Evolutionary conservation across 2,329 filamentous ascomycete species (phyloP), one percentile per base, ranked within the genome.

Genomic region (Emmonsia crescens): DNA sequence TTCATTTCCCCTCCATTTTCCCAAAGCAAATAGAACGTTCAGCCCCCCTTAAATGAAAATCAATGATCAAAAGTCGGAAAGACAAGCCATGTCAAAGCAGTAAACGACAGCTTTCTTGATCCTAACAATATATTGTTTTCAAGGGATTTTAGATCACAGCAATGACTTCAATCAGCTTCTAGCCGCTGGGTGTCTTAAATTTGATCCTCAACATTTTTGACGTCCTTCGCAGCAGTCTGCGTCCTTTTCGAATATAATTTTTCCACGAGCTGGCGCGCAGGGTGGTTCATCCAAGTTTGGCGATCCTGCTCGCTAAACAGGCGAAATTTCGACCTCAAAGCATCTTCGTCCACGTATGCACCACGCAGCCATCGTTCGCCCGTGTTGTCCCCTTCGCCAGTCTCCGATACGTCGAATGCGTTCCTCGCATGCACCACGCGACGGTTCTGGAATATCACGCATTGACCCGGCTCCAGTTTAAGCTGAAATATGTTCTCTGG

Each of bases 391-490:
- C 16, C 42, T 5, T 48, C 33, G 12, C 21, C 3, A 9, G 24
- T 24, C 1, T 5, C 16, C 4, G 62, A 63, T 24, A 72, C 70
- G 62, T 93, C 85, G 74, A 97, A 97, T 36, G 85, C 83, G 19
- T 80, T 82, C 3, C 94, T 80, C 0, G 91, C 93, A 77, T 97
- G 94, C 70, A 96, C 74, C n/a, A 96, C 80, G 21, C 93, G 82
- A 63, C 85, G 77, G 71, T 97, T 97, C 72, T 96, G 88, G 71
- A 99, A 97, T n/a, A 99, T 81, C 14, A 92, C 91, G 71, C 91
- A 96, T 70, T 96, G 89, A 2, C 93, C 94, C 3, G 89, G 85
- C 60, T 85, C 78, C 73, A 96, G 78, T 74, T 87, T 87, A 62
- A 87, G 80, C 77, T 93, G 82, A 69, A 87, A 88, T 60, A 91